Base-by-base conservation (phyloP, 441 rosid species). In the Cnidoscolus chayamansa region DNA sequence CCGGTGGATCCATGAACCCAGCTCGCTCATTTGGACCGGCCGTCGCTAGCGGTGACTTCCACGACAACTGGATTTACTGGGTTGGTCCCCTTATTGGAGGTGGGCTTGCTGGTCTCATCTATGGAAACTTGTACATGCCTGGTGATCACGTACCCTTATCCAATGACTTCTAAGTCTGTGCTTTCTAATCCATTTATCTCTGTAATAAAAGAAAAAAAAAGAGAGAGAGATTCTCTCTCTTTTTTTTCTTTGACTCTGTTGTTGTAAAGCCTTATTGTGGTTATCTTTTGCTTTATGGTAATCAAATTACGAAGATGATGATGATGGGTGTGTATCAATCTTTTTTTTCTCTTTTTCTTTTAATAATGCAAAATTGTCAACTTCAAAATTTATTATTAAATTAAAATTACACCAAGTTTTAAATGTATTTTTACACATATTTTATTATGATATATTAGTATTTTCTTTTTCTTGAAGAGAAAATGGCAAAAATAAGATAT, bases 1-100 rank as follows among this genome's bases (percentile, higher is more conserved):
- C 94, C 0, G 97, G 96, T 15, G 97, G 96, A n/a, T 91, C 98
- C 60, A 93, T 91, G 98, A 93, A 93, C 90, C 96, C 98, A 0
- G 98, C 97, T n/a, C 90, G 96, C 3, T 91, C 98, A n/a, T 93
- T 93, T 25, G 98, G 98, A 43, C 98, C 96, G 0, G 97, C 97
- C 0, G 94, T 93, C 31, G 92, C 76, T 1, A 89, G 93, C 0
- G 97, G 98, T 2, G 84, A 93, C 80, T 91, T 84, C 88, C 82
- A 81, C 5, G 96, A 84, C 80, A 90, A 88, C 84, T 93, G 97
- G 97, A 88, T 91, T 79, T 89, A 93, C 78, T 93, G 97, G 98
- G 94, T 85, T 10, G 96, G 97, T 2, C 97, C 98, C 40, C 93
- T 93, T 6, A 8, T 89, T n/a, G 98, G 98, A 0, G 98, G 98